phyloP scores from a whole-genome alignment of 2,329 filamentous ascomycete genomes.

The Aspergillus fijiensis region DNA sequence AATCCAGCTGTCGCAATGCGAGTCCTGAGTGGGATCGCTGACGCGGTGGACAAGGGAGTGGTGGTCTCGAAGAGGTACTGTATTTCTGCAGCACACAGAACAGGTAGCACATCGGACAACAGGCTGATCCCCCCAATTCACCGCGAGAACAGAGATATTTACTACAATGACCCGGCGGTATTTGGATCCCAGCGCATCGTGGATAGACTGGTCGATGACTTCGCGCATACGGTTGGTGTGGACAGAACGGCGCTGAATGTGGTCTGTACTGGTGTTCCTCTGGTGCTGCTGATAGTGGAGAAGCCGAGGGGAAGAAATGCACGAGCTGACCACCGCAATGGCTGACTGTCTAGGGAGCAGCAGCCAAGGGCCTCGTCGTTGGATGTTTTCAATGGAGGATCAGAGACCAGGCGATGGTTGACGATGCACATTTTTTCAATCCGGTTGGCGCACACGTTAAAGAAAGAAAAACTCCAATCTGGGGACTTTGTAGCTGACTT shows the following conservation, averaged over 20 bases:
- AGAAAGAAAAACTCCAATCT: too few relatives aligned
- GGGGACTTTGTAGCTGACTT: not conserved
- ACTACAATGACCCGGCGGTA: constrained; percentile 60
- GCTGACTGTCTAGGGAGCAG: constrained; percentile 35
- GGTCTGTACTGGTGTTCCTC: constrained; percentile 37
- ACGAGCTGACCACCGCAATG: not conserved
- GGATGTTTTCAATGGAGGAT: constrained; percentile 34
- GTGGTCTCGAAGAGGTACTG: constrained; percentile 58
- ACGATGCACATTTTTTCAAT: constrained; percentile 41
- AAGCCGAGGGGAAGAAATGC: too few relatives aligned
- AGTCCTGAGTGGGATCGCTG: constrained; percentile 56
- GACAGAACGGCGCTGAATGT: constrained; percentile 57
- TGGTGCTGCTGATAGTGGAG: not conserved
- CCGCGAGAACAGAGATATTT: constrained; percentile 55
- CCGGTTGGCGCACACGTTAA: not conserved
- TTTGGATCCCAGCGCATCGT: constrained; percentile 60
- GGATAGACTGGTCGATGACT: constrained; percentile 59
- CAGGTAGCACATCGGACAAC: too few relatives aligned
- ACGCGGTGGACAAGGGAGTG: constrained; percentile 49
- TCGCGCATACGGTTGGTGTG: constrained; percentile 60
- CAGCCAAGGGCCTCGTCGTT: constrained; percentile 45
- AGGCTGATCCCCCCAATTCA: not conserved
- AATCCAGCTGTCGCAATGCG: constrained; percentile 53
- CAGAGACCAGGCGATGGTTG: constrained; percentile 29
- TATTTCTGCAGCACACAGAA: not conserved